phyloP scores from a whole-genome alignment of 768 basidiomycete species.

The Kwoniella pini region DNA sequence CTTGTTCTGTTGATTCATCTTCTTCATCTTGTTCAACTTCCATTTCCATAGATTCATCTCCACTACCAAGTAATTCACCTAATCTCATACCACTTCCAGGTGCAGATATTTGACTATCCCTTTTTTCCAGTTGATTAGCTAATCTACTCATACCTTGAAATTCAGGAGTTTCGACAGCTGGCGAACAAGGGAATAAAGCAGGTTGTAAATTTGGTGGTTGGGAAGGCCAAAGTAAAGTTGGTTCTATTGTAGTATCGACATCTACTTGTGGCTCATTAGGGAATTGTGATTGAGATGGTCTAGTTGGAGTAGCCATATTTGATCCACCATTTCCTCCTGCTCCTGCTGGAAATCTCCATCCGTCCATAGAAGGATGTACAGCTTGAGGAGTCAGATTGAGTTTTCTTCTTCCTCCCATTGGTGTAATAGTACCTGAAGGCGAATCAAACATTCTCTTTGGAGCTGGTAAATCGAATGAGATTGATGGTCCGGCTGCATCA shows the following conservation, averaged over 20 bases:
- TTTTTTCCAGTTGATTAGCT: background rate
- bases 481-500: constrained; percentile 34
- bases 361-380: constrained; percentile 37
- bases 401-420: constrained; percentile 8
- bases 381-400: constrained; percentile 18
- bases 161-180: constrained; percentile 30
- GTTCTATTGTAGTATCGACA: constrained; percentile 4
- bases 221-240: constrained; percentile 35
- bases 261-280: background rate
- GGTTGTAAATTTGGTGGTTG: constrained; percentile 32
- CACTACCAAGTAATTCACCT: constrained; percentile 33
- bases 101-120: constrained; percentile 17
- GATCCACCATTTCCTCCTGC: constrained; percentile 10
- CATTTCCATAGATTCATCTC: constrained; percentile 24
- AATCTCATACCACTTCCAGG: constrained; percentile 33
- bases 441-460: constrained; percentile 20
- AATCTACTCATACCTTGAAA: background rate
- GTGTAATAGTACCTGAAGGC: constrained; percentile 12
- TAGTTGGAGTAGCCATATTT: constrained; percentile 29
- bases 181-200: constrained; percentile 34
- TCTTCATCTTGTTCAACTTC: constrained; percentile 25
- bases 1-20: constrained; percentile 28
- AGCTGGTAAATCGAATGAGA: constrained; percentile 20
- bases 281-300: constrained; percentile 21
- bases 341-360: constrained; percentile 42